Evolutionary conservation across 176 grass and related monocot species (phyloP).

Genomic region (Metroxylon sagu): DNA sequence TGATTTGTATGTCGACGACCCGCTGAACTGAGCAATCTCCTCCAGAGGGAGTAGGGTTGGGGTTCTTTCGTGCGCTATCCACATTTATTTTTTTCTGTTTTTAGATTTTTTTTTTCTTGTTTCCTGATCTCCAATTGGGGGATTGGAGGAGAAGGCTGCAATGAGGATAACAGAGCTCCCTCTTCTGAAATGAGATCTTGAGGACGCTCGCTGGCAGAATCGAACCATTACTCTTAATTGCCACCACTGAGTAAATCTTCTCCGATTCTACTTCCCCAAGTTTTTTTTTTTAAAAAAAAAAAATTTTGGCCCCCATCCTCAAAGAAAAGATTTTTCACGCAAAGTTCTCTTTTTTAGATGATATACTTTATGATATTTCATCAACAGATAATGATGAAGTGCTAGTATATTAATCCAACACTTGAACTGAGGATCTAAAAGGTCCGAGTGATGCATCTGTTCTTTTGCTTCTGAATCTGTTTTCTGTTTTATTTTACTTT

Average conservation of each 20-base stretch:
- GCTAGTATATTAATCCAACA: conserved; percentile 50
- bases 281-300: neutral
- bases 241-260: conserved; percentile 58
- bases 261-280: neutral
- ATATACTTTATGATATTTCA: too few relatives aligned
- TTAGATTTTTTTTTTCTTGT: neutral
- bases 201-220: conserved; percentile 87
- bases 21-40: conserved; percentile 77
- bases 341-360: too few relatives aligned
- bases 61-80: too few relatives aligned
- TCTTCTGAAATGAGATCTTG: conserved; percentile 70
- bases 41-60: neutral
- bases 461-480: conserved; percentile 52
- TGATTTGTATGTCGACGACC: conserved; percentile 84
- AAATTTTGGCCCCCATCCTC: too few relatives aligned
- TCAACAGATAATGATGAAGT: conserved; percentile 40
- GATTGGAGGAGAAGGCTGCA: conserved; percentile 17
- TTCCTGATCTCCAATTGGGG: neutral
- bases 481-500: neutral
- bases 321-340: too few relatives aligned
- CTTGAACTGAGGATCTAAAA: conserved; percentile 47
- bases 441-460: conserved; percentile 21
- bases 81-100: neutral
- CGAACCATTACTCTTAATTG: conserved; percentile 54
- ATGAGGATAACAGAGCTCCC: conserved; percentile 96